These are phyloP conservation scores for Globisporangium nunn DNA, from an alignment of 352 stramenopile species.

Conservation along the genomic window DNA sequence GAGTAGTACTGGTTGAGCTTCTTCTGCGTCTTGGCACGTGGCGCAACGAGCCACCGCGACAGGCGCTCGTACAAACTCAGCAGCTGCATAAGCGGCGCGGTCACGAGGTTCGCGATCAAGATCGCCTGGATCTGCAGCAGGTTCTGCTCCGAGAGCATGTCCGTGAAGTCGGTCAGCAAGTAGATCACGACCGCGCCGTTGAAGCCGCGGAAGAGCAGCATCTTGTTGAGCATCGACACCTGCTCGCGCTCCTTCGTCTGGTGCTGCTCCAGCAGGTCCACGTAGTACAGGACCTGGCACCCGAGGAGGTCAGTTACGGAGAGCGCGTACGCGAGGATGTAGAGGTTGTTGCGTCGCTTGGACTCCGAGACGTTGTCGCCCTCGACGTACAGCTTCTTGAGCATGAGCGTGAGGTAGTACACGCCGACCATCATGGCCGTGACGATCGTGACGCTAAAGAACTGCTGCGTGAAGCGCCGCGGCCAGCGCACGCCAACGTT, in stretches of 20 bases:
- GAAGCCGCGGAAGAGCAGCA: slow-evolving; percentile 63
- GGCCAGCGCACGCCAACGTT: slow-evolving; percentile 40
- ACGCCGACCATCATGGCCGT: slow-evolving; percentile 41
- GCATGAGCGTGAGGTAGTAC: slow-evolving; percentile 34
- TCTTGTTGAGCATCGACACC: slow-evolving; percentile 73
- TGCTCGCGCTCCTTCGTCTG: slow-evolving; percentile 66
- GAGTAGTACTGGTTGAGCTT: slow-evolving; percentile 78
- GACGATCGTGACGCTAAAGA: slow-evolving; percentile 39
- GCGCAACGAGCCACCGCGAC: slow-evolving; percentile 32
- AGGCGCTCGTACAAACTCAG: slow-evolving; percentile 47
- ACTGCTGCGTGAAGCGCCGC: slow-evolving; percentile 32
- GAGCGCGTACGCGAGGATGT: slow-evolving; percentile 43
- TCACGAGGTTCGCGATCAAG: slow-evolving; percentile 72
- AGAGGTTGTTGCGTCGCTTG: slow-evolving; percentile 34
- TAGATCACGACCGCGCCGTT: slow-evolving; percentile 75
- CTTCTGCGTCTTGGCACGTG: slow-evolving; percentile 55
- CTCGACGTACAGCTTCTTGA: slow-evolving; percentile 32
- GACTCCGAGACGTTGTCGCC: slow-evolving; percentile 16
- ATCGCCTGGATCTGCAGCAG: slow-evolving; percentile 68
- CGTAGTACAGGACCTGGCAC: slow-evolving; percentile 54
- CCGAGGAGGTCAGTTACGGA: slow-evolving; percentile 51
- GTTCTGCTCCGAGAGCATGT: slow-evolving; percentile 59
- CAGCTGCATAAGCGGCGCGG: slow-evolving; percentile 56
- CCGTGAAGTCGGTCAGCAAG: slow-evolving; percentile 64
- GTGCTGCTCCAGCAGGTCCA: slow-evolving; percentile 48